These are phyloP conservation scores for Xylaria sp. DNA, from an alignment of 495 filamentous ascomycete genomes.

Conservation along the genomic window DNA sequence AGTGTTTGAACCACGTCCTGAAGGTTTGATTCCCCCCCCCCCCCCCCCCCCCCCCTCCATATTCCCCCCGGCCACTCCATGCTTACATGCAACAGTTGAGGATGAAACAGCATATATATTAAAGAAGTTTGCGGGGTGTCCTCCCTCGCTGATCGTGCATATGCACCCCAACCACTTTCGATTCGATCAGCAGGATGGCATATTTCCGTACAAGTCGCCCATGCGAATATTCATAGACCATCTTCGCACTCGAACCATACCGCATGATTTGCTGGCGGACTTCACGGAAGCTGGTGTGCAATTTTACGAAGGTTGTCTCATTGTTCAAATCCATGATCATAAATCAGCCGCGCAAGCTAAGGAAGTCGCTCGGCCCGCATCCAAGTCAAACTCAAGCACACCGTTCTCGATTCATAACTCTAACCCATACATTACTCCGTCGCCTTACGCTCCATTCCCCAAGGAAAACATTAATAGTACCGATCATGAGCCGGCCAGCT, in stretches of 20 bases:
- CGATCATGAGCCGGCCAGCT: constrained; percentile 42
- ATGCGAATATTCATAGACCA: constrained; percentile 87
- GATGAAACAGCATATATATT: constrained; percentile 68
- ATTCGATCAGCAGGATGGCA: constrained; percentile 93
- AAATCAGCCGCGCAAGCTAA: constrained; percentile 66
- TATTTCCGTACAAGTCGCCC: constrained; percentile 86
- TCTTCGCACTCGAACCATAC: constrained; percentile 55
- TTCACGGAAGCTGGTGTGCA: constrained; percentile 69
- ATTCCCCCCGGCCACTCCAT: constrained; percentile 8
- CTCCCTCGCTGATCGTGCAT: constrained; percentile 86
- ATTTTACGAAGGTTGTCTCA: constrained; percentile 97
- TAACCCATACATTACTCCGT: constrained; percentile 85
- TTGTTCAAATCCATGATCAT: constrained; percentile 90
- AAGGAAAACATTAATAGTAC: constrained; percentile 56
- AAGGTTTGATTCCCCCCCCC: constrained; percentile 44
- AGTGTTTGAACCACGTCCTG: constrained; percentile 53
- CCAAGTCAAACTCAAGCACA: constrained; percentile 63
- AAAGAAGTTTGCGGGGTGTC: constrained; percentile 75
- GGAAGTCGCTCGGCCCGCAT: constrained; percentile 61
- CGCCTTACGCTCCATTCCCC: constrained; percentile 81
- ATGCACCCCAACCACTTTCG: constrained; percentile 85
- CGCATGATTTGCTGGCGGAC: constrained; percentile 61
- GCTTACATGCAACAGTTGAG: constrained; percentile 12
- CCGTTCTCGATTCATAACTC: constrained; percentile 92
- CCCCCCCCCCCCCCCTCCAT: too few relatives aligned